Conservation (phyloP, 495 filamentous ascomycete species). For the Umbilicaria muhlenbergii region DNA sequence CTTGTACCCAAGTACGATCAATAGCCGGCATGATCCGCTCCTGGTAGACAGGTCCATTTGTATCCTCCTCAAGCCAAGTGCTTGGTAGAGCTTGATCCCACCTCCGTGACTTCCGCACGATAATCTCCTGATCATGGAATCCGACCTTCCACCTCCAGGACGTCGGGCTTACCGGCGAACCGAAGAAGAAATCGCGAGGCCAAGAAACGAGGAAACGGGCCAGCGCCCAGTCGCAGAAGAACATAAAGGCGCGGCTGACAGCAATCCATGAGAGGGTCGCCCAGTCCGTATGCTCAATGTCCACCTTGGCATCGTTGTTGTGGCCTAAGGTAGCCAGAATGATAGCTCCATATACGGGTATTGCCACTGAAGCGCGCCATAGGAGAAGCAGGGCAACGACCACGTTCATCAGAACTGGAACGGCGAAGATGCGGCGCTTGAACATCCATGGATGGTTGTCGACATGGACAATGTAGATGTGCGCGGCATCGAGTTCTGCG, state of each 20-base stretch:
- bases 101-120: conserved; percentile 50
- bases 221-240: conserved; percentile 58
- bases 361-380: conserved; percentile 42
- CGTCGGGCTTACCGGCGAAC: conserved; percentile 37
- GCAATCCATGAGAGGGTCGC: conserved; percentile 32
- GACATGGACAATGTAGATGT: conserved; percentile 69
- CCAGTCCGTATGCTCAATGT: conserved; percentile 34
- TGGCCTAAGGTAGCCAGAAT: conserved; percentile 43
- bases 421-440: conserved; percentile 62
- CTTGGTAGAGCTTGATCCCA: conserved; percentile 32
- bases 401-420: conserved; percentile 56
- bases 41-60: conserved; percentile 14
- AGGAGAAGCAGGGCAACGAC: conserved; percentile 39
- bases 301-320: conserved; percentile 39
- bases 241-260: conserved; percentile 35
- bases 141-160: conserved; percentile 55
- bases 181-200: conserved; percentile 56
- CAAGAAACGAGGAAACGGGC: conserved; percentile 53
- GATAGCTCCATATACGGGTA: conserved; percentile 51
- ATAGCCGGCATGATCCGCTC: conserved; percentile 48
- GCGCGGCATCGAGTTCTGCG: conserved; percentile 37
- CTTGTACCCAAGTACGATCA: conserved; percentile 37
- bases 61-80: conserved; percentile 20
- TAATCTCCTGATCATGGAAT: conserved; percentile 55
- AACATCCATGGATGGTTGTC: conserved; percentile 44